These are phyloP conservation scores for Mucor ambiguus DNA, from an alignment of 371 early-diverging fungal genomes.

Conservation along the genomic window DNA sequence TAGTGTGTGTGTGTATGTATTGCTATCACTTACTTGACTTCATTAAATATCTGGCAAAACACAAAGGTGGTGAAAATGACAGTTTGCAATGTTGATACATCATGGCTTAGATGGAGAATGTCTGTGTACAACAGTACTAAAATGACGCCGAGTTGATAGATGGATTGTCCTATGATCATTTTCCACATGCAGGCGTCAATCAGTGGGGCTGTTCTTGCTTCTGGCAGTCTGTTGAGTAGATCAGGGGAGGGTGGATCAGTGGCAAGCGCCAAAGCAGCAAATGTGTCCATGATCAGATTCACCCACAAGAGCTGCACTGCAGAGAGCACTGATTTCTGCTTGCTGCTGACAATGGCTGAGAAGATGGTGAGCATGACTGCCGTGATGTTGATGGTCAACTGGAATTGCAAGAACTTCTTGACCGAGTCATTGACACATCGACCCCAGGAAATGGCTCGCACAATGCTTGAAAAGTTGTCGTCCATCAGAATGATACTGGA, in stretches of 20 bases:
- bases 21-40: constrained; percentile 49
- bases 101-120: constrained; percentile 18
- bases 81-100: constrained; percentile 37
- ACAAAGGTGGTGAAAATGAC: constrained; percentile 76
- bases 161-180: constrained; percentile 67
- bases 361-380: constrained; percentile 71
- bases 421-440: constrained; percentile 80
- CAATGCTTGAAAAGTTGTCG: constrained; percentile 80
- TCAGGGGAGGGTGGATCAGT: constrained; percentile 75
- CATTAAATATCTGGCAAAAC: constrained; percentile 74
- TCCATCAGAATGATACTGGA: constrained; percentile 80
- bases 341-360: constrained; percentile 53
- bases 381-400: constrained; percentile 77
- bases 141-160: constrained; percentile 64
- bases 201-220: constrained; percentile 62
- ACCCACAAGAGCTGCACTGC: constrained; percentile 83
- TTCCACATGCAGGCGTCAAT: constrained; percentile 75
- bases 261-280: constrained; percentile 78
- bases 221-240: constrained; percentile 63
- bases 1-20: not conserved
- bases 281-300: constrained; percentile 83
- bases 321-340: constrained; percentile 61
- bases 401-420: constrained; percentile 82
- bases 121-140: constrained; percentile 55
- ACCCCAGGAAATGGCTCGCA: constrained; percentile 80